Conservation (phyloP, 1,139 yeast species). For the Kodamaea plutei region DNA sequence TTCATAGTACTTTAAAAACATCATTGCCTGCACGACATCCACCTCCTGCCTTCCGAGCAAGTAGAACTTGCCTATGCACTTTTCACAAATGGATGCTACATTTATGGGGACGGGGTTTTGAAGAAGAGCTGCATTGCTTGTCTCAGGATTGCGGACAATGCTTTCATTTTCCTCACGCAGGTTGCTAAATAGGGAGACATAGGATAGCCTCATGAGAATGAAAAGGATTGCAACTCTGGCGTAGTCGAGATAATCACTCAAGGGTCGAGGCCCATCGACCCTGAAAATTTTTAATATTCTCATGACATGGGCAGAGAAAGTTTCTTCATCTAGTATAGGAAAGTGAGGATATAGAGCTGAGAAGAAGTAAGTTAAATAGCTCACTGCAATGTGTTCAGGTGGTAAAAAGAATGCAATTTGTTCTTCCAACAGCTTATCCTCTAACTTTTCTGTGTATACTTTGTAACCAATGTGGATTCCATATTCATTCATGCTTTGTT, state of each 20-base stretch:
- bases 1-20: conserved; percentile 22
- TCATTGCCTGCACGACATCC: conserved; percentile 16
- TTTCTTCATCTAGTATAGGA: conserved; percentile 13
- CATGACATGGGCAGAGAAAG: conserved; percentile 8
- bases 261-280: neutral
- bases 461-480: conserved; percentile 4
- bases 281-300: conserved; percentile 7
- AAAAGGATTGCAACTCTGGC: conserved; percentile 10
- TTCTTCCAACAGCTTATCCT: conserved; percentile 5
- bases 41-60: conserved; percentile 12
- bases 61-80: conserved; percentile 14
- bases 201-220: conserved; percentile 10
- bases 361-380: conserved; percentile 10
- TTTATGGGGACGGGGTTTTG: conserved; percentile 20
- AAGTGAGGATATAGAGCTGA: conserved; percentile 9
- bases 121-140: conserved; percentile 5
- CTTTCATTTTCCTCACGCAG: conserved; percentile 5
- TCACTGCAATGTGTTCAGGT: conserved; percentile 3
- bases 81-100: conserved; percentile 14
- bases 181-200: conserved; percentile 10
- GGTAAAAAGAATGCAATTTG: conserved; percentile 9
- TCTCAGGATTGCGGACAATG: neutral
- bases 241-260: conserved; percentile 9
- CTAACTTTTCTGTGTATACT: conserved; percentile 1
- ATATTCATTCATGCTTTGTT: conserved; percentile 9